Conservation (phyloP, 2,329 filamentous ascomycete species). For the Neonectria neomacrospora region DNA sequence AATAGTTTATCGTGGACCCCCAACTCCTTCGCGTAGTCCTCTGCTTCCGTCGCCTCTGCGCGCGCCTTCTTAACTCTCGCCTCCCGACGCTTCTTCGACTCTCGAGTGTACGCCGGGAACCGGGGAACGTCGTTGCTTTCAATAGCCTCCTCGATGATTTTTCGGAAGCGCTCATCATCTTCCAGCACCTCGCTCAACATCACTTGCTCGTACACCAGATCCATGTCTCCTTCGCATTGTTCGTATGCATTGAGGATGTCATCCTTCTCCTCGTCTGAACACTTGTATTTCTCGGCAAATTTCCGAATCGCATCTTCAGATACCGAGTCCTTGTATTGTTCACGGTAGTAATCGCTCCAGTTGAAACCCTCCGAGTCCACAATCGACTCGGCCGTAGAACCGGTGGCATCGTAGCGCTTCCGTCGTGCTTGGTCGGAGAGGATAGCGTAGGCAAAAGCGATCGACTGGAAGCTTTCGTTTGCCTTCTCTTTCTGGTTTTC, state of each 20-base stretch:
- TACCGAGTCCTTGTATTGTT: conserved; percentile 82
- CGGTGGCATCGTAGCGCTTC: conserved; percentile 88
- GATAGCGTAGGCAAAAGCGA: conserved; percentile 94
- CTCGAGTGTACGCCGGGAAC: conserved; percentile 76
- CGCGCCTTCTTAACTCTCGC: conserved; percentile 70
- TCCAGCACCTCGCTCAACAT: conserved; percentile 87
- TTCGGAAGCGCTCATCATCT: conserved; percentile 87
- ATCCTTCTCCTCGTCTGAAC: conserved; percentile 83
- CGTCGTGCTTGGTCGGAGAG: conserved; percentile 86
- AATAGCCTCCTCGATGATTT: conserved; percentile 85
- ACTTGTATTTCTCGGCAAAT: conserved; percentile 83
- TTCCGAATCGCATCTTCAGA: conserved; percentile 78
- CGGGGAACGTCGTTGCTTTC: conserved; percentile 71
- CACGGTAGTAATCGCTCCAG: conserved; percentile 90
- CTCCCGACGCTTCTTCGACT: conserved; percentile 73
- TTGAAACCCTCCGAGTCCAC: conserved; percentile 83
- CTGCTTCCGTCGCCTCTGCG: conserved; percentile 77
- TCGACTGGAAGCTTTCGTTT: conserved; percentile 84
- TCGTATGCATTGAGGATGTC: conserved; percentile 84
- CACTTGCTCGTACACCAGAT: conserved; percentile 79
- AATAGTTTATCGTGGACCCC: conserved; percentile 79
- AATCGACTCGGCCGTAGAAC: conserved; percentile 86
- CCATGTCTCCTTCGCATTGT: conserved; percentile 78
- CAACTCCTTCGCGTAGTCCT: conserved; percentile 78
- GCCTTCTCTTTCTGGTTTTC: conserved; percentile 76